phyloP scores from a whole-genome alignment of 1,139 yeast species.

The Kodamaea fungicola region DNA sequence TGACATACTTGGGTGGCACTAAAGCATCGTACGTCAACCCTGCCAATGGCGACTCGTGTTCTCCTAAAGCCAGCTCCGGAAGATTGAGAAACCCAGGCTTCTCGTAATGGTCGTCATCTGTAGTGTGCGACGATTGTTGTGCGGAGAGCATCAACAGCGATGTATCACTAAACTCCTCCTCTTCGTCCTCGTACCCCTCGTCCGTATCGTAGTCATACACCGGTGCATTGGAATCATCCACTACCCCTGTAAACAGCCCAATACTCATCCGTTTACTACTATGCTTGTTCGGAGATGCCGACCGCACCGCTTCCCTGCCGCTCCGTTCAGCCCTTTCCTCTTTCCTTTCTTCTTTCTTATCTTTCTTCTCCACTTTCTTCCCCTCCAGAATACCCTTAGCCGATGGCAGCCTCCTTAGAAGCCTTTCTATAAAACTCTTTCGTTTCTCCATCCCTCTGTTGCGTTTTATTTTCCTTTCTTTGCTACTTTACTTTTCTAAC shows the following conservation, averaged over 20 bases:
- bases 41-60: constrained; percentile 19
- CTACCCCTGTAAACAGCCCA: neutral
- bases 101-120: neutral
- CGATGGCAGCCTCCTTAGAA: constrained; percentile 2
- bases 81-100: neutral
- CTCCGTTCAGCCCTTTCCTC: too few relatives aligned
- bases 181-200: constrained; percentile 7
- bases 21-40: constrained; percentile 40
- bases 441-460: neutral
- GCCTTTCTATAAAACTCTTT: constrained; percentile 1
- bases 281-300: constrained; percentile 1
- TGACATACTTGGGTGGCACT: constrained; percentile 52
- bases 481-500: too few relatives aligned
- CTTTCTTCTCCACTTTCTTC: too few relatives aligned
- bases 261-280: neutral
- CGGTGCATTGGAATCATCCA: constrained; percentile 12
- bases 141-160: constrained; percentile 5
- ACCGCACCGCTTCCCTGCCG: too few relatives aligned
- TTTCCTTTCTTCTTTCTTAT: too few relatives aligned
- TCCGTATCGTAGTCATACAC: constrained; percentile 13
- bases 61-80: constrained; percentile 5
- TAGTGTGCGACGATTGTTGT: neutral
- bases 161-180: constrained; percentile 6
- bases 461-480: too few relatives aligned
- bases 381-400: too few relatives aligned